phyloP scores from a whole-genome alignment of 2,329 filamentous ascomycete genomes.

The Teratosphaeria gauchensis region DNA sequence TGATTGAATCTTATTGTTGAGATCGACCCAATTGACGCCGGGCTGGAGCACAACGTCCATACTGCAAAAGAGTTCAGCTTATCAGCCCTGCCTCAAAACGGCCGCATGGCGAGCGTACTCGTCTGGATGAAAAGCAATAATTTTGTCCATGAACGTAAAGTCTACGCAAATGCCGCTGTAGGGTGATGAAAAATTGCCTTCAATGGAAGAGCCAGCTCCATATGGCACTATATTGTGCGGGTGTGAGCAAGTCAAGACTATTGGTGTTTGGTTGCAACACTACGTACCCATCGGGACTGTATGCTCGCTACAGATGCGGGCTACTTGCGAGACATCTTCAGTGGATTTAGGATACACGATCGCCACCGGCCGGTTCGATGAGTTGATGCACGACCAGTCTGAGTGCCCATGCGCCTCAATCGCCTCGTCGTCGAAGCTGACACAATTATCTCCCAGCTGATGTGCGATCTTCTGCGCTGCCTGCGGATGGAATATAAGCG shows the following conservation, averaged over 20 bases:
- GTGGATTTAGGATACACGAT: not conserved
- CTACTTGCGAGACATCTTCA: not conserved
- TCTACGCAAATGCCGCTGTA: conserved; percentile 83
- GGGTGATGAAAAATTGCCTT: conserved; percentile 83
- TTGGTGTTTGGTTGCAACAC: not conserved
- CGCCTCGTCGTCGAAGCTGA: not conserved
- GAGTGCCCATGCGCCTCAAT: not conserved
- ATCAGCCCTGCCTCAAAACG: not conserved
- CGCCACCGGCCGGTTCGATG: not conserved
- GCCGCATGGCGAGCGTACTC: conserved; percentile 35
- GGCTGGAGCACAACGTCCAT: conserved; percentile 92
- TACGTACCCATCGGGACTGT: not conserved
- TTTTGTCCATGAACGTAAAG: conserved; percentile 77
- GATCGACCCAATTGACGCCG: conserved; percentile 80
- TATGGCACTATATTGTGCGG: conserved; percentile 63
- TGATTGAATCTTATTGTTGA: conserved; percentile 66
- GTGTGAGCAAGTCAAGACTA: not conserved
- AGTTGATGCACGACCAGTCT: not conserved
- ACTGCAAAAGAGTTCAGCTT: conserved; percentile 1
- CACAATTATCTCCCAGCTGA: not conserved
- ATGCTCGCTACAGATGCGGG: not conserved
- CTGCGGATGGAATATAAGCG: not conserved
- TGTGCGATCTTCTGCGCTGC: not conserved
- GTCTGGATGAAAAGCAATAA: conserved; percentile 68
- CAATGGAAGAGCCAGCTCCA: conserved; percentile 75